Evolutionary conservation across 2,329 filamentous ascomycete genomes (phyloP).

Genomic region (Plenodomus tracheiphilus): DNA sequence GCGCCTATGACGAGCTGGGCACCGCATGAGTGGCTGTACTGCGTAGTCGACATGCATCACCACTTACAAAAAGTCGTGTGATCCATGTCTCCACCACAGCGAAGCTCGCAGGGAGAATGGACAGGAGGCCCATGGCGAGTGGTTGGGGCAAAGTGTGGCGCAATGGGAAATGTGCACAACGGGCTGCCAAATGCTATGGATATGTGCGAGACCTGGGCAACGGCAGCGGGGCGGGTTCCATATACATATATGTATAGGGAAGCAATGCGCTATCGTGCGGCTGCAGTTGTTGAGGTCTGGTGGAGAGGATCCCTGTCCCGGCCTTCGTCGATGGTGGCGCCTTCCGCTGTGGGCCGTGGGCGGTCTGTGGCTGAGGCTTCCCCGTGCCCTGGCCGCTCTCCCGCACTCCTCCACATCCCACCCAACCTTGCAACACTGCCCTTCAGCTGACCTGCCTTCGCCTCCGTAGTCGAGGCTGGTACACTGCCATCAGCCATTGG

Average conservation of each 20-base stretch:
- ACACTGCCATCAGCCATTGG: not conserved
- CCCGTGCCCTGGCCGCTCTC: not conserved
- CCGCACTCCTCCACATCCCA: not conserved
- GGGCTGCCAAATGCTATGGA: too few species aligned
- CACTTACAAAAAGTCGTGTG: slow-evolving; percentile 63
- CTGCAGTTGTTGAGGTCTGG: not conserved
- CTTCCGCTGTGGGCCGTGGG: not conserved
- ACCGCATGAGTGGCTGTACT: slow-evolving; percentile 19
- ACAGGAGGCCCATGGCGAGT: slow-evolving; percentile 64
- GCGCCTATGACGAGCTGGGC: slow-evolving; percentile 62
- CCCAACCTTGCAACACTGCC: not conserved
- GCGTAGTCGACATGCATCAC: not conserved
- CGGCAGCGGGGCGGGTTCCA: not conserved
- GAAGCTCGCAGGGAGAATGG: slow-evolving; percentile 64
- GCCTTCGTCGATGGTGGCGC: not conserved
- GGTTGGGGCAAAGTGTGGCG: not conserved
- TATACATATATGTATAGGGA: too few species aligned
- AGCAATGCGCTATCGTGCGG: not conserved
- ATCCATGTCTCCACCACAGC: slow-evolving; percentile 64
- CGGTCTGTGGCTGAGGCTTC: not conserved
- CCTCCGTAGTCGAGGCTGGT: not conserved
- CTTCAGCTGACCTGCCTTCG: not conserved
- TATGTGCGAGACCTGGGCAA: not conserved
- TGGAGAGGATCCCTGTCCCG: not conserved
- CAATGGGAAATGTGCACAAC: not conserved